Evolutionary conservation across 2,329 filamentous ascomycete genomes (phyloP).

Genomic region (Hymenoscyphus linearis): DNA sequence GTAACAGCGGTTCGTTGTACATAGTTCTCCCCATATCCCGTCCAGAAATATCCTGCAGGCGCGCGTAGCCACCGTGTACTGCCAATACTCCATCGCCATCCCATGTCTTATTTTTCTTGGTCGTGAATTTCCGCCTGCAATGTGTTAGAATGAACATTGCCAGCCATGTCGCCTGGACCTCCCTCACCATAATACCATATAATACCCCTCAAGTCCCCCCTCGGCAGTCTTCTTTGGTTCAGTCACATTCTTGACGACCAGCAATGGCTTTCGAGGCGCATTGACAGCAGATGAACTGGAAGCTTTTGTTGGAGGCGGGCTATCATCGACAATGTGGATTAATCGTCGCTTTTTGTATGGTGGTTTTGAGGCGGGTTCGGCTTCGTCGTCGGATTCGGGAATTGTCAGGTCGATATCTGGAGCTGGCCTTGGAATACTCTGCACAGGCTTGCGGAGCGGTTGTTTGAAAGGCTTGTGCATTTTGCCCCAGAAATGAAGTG

Average conservation of each 20-base stretch:
- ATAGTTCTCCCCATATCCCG: conserved; percentile 55
- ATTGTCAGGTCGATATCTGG: conserved; percentile 10
- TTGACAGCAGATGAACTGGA: conserved; percentile 18
- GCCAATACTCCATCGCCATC: conserved; percentile 65
- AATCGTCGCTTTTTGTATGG: conserved; percentile 22
- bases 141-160: background rate
- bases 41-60: conserved; percentile 57
- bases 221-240: conserved; percentile 15
- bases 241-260: conserved; percentile 24
- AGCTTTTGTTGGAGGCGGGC: conserved; percentile 14
- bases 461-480: conserved; percentile 34
- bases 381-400: conserved; percentile 21
- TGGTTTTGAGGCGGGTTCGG: conserved; percentile 16
- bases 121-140: conserved; percentile 59
- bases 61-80: conserved; percentile 51
- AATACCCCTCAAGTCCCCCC: conserved; percentile 27
- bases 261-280: conserved; percentile 29
- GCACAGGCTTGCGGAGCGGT: conserved; percentile 22
- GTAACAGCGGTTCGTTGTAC: conserved; percentile 50
- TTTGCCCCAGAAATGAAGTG: background rate
- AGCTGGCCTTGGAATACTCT: conserved; percentile 15
- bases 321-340: conserved; percentile 25
- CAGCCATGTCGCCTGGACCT: background rate
- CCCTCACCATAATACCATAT: conserved; percentile 31
- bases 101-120: conserved; percentile 74